Conservation (phyloP, 73 alveolate genomes). For the Symbiodinium pilosum region DNA sequence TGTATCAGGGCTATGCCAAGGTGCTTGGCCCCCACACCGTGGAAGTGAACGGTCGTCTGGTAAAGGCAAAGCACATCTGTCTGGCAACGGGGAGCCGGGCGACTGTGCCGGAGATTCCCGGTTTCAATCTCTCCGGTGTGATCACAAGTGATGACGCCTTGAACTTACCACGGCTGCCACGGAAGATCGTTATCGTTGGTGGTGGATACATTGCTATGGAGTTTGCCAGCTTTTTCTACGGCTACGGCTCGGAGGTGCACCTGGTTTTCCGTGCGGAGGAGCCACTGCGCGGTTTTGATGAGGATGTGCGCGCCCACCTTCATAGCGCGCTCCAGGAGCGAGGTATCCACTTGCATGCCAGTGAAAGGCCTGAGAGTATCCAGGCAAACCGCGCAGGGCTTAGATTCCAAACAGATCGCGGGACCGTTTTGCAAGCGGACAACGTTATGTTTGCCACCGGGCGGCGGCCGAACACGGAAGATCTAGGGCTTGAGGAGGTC, state of each 20-base stretch:
- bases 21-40: conserved; percentile 96
- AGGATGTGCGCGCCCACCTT: conserved; percentile 98
- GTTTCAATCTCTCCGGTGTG: conserved; percentile 96
- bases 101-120: conserved; percentile 96
- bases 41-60: conserved; percentile 96
- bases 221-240: conserved; percentile 99
- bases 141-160: conserved; percentile 98
- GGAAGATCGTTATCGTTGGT: conserved; percentile 99
- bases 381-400: neutral
- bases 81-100: conserved; percentile 98
- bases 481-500: conserved; percentile 96
- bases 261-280: conserved; percentile 98
- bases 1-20: conserved; percentile 96
- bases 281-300: conserved; percentile 98
- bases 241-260: conserved; percentile 98
- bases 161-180: conserved; percentile 98
- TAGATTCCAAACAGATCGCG: conserved; percentile 28
- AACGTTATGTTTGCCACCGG: conserved; percentile 97
- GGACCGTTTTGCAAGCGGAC: conserved; percentile 96
- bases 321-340: conserved; percentile 59
- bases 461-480: conserved; percentile 97
- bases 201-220: conserved; percentile 98
- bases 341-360: conserved; percentile 14
- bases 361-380: neutral
- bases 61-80: conserved; percentile 97